Percentiles rank a stretch among this genome's conserved stretches.
Evolutionary conservation across 2,329 filamentous ascomycete genomes (phyloP).

Genomic region (Alternaria solani): DNA sequence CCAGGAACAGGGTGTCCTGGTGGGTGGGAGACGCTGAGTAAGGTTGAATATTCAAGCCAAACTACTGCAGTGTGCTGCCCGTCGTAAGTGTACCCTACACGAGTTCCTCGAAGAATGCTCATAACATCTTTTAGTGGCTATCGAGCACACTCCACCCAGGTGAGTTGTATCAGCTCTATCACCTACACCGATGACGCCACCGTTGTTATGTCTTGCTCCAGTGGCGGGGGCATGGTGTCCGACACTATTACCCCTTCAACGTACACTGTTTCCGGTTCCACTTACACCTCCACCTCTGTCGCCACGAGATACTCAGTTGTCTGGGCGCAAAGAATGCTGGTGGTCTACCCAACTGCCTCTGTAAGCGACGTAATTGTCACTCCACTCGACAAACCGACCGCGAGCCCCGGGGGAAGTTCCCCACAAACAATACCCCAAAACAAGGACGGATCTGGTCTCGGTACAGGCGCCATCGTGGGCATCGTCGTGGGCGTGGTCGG

Average conservation of each 20-base stretch:
- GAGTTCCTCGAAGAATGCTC: background rate
- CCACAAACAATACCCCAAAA: background rate
- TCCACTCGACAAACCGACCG: background rate
- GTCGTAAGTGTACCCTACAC: background rate
- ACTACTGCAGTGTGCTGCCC: slow-evolving; percentile 5
- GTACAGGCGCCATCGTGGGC: background rate
- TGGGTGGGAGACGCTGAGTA: background rate
- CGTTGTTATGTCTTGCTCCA: background rate
- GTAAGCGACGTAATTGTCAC: background rate
- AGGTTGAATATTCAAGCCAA: background rate
- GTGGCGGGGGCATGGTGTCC: background rate
- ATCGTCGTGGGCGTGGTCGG: slow-evolving; percentile 1
- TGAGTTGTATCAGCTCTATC: background rate
- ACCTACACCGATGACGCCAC: background rate
- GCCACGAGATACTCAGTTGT: background rate
- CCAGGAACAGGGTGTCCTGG: background rate
- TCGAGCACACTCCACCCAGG: background rate
- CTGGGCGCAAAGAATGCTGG: background rate
- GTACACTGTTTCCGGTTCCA: background rate
- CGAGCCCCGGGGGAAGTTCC: background rate
- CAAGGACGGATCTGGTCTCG: background rate
- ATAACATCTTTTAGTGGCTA: background rate
- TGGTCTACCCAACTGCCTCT: background rate
- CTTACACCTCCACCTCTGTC: background rate
- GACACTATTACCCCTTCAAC: background rate